Base-by-base conservation (phyloP, 805 yeast species). In the Hanseniaspora thailandica region DNA sequence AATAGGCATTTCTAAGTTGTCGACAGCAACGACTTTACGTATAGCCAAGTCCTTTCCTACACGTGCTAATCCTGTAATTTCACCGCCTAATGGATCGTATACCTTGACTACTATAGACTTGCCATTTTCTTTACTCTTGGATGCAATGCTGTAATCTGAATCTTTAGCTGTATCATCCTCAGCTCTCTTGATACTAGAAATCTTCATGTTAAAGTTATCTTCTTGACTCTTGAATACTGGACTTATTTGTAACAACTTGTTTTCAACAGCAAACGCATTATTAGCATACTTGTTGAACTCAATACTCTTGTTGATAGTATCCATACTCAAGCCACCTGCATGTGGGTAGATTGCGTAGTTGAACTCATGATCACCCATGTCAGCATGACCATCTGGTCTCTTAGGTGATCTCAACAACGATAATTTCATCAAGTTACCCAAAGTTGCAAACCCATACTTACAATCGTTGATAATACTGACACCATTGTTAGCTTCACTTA, bases 331-430 rank as follows among this genome's bases (percentile, higher is more conserved):
- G 0, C 76, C 67, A 3, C 95, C 96, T 20, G 63, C 60, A 66
- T 90, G 98, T 4, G 97, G 97, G 55, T 78, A 76, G 35, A 90
- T 67, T 0, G 94, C 94, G 67, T 89, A 93, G 57, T 80, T 80
- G 70, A 93, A 84, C 55, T 71, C 72, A 66, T 90, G 98, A 7
- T 61, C 57, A 2, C 96, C 97, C 85, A 93, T 87, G 66, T 90
- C 98, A 8, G 97, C 97, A 63, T 80, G 75, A 8, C 82, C 89
- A 74, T 90, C 98, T 0, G 98, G 98, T 20, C 87, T 85, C 68
- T 93, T 90, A 30, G 98, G 88, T 13, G 96, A 79, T 63, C 98
- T 80, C 62, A 90, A 70, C 57, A 93, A 70, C 1, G 96, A 86
- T 47, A 93, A 71, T 46, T 96, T 80, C 81, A 90, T 85, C 63